Evolutionary conservation across 306 rosid genomes (phyloP), one percentile per base, ranked within the genome.

Genomic region (Potentilla sterilis): DNA sequence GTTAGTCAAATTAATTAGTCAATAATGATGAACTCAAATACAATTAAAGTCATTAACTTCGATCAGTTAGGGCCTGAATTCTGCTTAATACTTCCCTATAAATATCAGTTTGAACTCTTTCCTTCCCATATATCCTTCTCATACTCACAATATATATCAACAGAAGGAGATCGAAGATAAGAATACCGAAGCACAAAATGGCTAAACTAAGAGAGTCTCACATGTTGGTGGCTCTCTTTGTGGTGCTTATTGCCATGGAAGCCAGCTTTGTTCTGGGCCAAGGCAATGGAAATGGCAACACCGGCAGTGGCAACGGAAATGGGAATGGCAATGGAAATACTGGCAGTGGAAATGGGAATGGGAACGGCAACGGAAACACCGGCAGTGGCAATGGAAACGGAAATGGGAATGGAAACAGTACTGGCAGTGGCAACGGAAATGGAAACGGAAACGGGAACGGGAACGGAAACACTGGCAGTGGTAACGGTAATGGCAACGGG

Each of bases 401-500:
- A 19, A 18, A 52, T 9, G 58, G 58, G 0, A 52, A 52, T 0
- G 58, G 58, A 28, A 28, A 28, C 10, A 52, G 18, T 0, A 14
- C 52, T 5, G 18, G 52, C 52, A 48, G 7, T 19, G 19, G 22
- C 24, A 52, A 52, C 7, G 54, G 58, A 19, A 18, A 52, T 7
- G 58, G 28, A 28, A 28, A 28, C 28, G 28, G 54, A 0, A 70
- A 46, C 0, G 71, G 22, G 0, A 59, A 69, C 1, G 83, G 32
- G 0, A 58, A 78, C 5, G 76, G 38, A 2, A 44, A 80, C 9
- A 48, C 54, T 1, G 68, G 62, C 9, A 72, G 74, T 14, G 70
- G 58, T 1, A 18, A 52, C 7, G 58, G 58, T 0, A 52, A 52
- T 2, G 58, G 58, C 6, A 18, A 52, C 22, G 58, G 58, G 0